Conservation (phyloP, 768 basidiomycete genomes). For the Leucosporidium scottii region DNA sequence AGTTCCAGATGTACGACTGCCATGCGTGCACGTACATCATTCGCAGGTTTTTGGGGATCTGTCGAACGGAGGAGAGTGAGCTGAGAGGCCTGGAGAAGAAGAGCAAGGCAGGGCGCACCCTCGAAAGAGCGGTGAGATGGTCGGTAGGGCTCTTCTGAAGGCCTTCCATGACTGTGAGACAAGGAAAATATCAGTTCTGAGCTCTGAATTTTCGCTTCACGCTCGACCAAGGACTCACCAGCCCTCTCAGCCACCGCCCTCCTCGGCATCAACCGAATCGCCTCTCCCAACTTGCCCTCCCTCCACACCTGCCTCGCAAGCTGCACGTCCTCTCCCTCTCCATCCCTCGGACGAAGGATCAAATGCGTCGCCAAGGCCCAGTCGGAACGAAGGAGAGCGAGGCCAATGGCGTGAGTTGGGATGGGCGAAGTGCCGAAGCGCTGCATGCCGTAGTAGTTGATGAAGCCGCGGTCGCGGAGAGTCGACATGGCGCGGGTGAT, state of each 20-base stretch:
- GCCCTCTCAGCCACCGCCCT: constrained; percentile 89
- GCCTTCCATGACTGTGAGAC: constrained; percentile 24
- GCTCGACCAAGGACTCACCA: constrained; percentile 34
- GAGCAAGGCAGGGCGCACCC: constrained; percentile 49
- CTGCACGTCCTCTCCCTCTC: constrained; percentile 74
- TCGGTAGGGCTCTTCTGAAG: constrained; percentile 17
- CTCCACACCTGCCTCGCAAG: constrained; percentile 76
- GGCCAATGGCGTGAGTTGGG: constrained; percentile 88
- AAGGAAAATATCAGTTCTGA: fast-evolving
- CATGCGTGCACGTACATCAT: constrained; percentile 98
- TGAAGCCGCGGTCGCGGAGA: constrained; percentile 78
- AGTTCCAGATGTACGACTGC: constrained; percentile 98
- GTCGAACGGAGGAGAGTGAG: constrained; percentile 14
- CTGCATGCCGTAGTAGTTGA: constrained; percentile 98
- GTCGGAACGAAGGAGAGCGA: constrained; percentile 77
- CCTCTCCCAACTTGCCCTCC: constrained; percentile 70
- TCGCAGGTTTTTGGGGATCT: constrained; percentile 93
- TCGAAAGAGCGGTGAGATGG: constrained; percentile 71
- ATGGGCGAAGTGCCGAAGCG: constrained; percentile 95
- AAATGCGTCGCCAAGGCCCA: constrained; percentile 82
- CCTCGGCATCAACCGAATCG: constrained; percentile 77
- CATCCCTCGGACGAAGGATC: constrained; percentile 72
- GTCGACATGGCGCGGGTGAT: constrained; percentile 69
- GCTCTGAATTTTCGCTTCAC: no score
- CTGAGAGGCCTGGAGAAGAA: background rate